phyloP scores from a whole-genome alignment of 441 rosid genomes.

The Sinapis alba region DNA sequence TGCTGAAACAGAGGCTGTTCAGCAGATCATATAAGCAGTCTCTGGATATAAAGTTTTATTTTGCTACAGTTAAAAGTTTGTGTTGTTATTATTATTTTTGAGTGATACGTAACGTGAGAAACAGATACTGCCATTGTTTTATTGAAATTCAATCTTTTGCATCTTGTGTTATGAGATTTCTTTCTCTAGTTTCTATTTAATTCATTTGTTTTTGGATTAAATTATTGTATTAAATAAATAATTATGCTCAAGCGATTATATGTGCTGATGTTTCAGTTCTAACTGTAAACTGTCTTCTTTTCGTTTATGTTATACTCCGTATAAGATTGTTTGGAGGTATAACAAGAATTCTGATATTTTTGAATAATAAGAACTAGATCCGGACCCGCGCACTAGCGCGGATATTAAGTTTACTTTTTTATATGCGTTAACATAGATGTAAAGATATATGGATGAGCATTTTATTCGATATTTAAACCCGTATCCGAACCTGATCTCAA shows the following conservation, averaged over 20 bases:
- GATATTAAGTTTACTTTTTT: too few species aligned
- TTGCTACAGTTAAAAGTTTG: constrained; percentile 4
- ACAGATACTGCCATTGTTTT: constrained; percentile 26
- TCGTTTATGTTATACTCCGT: too few species aligned
- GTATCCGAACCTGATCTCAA: too few species aligned
- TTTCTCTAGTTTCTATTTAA: constrained; percentile 8
- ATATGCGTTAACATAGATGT: too few species aligned
- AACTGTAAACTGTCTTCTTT: too few species aligned
- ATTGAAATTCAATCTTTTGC: constrained; percentile 34
- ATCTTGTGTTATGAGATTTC: constrained; percentile 3
- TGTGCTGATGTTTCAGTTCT: not conserved
- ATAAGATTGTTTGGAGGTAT: too few species aligned
- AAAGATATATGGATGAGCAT: too few species aligned
- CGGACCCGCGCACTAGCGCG: too few species aligned
- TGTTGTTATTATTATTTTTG: constrained; percentile 20
- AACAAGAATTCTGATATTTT: not conserved
- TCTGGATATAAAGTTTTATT: constrained; percentile 35
- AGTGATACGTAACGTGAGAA: constrained; percentile 19
- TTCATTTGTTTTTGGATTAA: constrained; percentile 9
- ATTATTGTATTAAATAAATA: constrained; percentile 15
- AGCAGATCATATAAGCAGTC: not conserved
- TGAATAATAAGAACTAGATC: too few species aligned
- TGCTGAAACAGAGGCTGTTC: constrained; percentile 18
- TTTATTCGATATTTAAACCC: too few species aligned
- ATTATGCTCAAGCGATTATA: not conserved